Percentiles rank a stretch among this genome's conserved stretches.
phyloP scores from a whole-genome alignment of 2,329 filamentous ascomycete genomes.

The Emydomyces testavorans region DNA sequence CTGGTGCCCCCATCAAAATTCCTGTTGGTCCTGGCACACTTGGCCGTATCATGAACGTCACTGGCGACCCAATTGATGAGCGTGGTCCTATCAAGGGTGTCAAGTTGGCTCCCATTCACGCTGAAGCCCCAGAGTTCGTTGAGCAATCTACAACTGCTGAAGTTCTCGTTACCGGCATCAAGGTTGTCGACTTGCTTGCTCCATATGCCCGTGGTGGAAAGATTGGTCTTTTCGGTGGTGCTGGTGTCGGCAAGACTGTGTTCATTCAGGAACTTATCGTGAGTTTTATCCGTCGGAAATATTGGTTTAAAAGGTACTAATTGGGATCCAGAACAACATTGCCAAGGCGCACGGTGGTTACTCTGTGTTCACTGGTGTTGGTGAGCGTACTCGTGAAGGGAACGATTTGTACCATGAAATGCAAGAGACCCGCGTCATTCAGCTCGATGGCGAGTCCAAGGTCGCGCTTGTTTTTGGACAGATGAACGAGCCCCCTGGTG shows the following conservation, averaged over 20 bases:
- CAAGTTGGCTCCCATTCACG: slow-evolving; percentile 83
- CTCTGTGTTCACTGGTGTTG: slow-evolving; percentile 99
- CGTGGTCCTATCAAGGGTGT: slow-evolving; percentile 92
- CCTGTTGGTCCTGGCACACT: slow-evolving; percentile 88
- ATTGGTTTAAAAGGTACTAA: slow-evolving; percentile 12
- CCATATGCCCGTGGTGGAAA: slow-evolving; percentile 99
- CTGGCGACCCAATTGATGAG: slow-evolving; percentile 99
- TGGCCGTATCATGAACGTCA: slow-evolving; percentile 99
- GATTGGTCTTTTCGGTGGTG: slow-evolving; percentile 99
- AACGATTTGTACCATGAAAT: slow-evolving; percentile 99
- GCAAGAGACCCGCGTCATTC: slow-evolving; percentile 99
- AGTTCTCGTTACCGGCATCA: slow-evolving; percentile 98
- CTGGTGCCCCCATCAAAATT: slow-evolving; percentile 89
- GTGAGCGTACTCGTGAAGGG: slow-evolving; percentile 99
- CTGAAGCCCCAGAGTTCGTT: slow-evolving; percentile 79
- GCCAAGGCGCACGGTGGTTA: slow-evolving; percentile 99
- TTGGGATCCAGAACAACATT: slow-evolving; percentile 79
- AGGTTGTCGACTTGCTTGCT: slow-evolving; percentile 97
- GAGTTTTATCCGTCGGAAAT: slow-evolving; percentile 26
- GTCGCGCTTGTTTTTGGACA: slow-evolving; percentile 98
- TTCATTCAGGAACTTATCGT: slow-evolving; percentile 99
- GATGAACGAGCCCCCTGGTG: slow-evolving; percentile 99
- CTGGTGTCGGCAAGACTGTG: slow-evolving; percentile 99
- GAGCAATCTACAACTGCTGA: slow-evolving; percentile 96
- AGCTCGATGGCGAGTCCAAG: slow-evolving; percentile 98